These are phyloP conservation scores for Ambispora gerdemannii DNA, from an alignment of 192 early-diverging fungal genomes.

Conservation along the genomic window DNA sequence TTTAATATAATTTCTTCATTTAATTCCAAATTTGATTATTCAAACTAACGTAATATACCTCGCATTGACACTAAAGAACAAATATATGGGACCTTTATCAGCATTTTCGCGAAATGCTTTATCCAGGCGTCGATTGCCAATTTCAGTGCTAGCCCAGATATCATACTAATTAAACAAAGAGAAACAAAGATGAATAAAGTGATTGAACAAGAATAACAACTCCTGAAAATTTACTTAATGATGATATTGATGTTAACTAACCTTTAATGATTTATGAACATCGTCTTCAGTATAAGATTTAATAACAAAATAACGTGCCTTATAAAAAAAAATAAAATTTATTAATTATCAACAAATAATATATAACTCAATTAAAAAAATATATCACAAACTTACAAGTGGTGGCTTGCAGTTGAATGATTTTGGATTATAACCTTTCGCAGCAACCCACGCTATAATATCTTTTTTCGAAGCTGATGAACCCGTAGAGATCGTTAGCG, in stretches of 20 bases:
- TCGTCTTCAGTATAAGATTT: constrained; percentile 55
- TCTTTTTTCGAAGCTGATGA: constrained; percentile 16
- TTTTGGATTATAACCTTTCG: constrained; percentile 29
- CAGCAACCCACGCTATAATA: constrained; percentile 10
- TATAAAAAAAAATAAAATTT: not conserved
- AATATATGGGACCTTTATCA: constrained; percentile 39
- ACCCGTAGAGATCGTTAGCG: not conserved
- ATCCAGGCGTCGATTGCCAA: constrained; percentile 55
- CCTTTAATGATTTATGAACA: constrained; percentile 40
- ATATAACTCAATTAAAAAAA: not conserved
- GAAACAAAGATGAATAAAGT: not conserved
- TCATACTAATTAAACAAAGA: constrained; percentile 41
- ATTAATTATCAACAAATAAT: not conserved
- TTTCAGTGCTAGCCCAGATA: constrained; percentile 57
- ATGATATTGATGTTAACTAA: not conserved
- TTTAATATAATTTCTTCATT: not conserved
- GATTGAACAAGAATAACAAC: too few relatives aligned
- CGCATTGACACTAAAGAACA: constrained; percentile 58
- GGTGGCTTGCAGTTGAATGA: constrained; percentile 22
- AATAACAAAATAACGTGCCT: constrained; percentile 57
- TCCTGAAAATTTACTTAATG: too few relatives aligned
- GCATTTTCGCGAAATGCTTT: constrained; percentile 40
- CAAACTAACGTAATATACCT: constrained; percentile 5
- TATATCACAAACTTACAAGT: constrained; percentile 19
- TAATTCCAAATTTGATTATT: not conserved